These are phyloP conservation scores for Colletotrichum plurivorum DNA, from an alignment of 2,329 filamentous ascomycete species.

Conservation along the genomic window DNA sequence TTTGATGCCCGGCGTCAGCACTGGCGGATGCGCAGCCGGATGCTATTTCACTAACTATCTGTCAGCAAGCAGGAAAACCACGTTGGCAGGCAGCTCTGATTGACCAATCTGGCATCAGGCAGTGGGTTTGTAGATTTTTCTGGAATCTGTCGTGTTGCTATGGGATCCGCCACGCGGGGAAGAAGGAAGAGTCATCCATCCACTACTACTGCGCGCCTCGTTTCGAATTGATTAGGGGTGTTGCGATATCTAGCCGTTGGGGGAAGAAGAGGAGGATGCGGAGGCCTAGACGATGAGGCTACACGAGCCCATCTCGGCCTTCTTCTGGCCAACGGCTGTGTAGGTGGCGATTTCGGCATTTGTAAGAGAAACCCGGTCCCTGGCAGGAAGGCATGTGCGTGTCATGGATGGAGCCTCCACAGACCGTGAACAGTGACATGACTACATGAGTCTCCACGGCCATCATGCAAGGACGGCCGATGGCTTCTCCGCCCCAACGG, in stretches of 20 bases:
- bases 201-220: not conserved
- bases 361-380: not conserved
- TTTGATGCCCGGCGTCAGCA: constrained; percentile 22
- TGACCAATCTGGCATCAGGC: constrained; percentile 1
- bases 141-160: not conserved
- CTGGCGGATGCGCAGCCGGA: constrained; percentile 8
- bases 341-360: not conserved
- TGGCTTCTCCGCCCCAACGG: not conserved
- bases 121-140: not conserved
- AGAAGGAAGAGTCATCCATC: not conserved
- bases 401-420: not conserved
- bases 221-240: constrained; percentile 23
- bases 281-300: not conserved
- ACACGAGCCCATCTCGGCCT: not conserved
- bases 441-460: not conserved
- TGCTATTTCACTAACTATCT: not conserved
- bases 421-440: not conserved
- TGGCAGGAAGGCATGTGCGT: not conserved
- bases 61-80: constrained; percentile 14
- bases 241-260: constrained; percentile 17
- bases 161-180: no score
- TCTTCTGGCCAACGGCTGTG: not conserved
- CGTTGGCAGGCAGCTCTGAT: not conserved
- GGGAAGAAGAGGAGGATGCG: not conserved
- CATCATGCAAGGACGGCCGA: not conserved